Conservation (phyloP, 768 basidiomycete genomes). For the Rickenella mellea region DNA sequence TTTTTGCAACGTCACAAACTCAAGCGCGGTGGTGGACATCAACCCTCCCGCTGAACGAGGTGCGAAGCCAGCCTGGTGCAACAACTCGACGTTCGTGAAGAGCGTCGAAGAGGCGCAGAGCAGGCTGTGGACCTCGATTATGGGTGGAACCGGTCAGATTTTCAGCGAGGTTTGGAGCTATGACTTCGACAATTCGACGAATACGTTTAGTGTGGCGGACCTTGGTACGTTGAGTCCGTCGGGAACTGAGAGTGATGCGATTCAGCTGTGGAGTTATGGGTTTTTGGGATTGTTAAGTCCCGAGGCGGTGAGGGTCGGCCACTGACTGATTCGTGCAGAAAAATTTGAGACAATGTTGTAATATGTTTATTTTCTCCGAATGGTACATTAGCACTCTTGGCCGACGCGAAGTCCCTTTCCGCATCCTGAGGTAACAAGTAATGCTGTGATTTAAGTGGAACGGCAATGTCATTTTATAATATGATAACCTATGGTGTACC, state of each 20-base stretch:
- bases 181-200: slow-evolving; percentile 24
- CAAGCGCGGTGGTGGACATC: slow-evolving; percentile 14
- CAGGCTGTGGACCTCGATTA: slow-evolving; percentile 28
- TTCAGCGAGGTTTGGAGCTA: slow-evolving; percentile 34
- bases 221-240: slow-evolving; percentile 26
- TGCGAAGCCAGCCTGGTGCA: slow-evolving; percentile 27
- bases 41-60: slow-evolving; percentile 7
- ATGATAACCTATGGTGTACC: too few relatives aligned
- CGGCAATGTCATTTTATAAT: too few relatives aligned
- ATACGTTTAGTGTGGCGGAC: slow-evolving; percentile 28
- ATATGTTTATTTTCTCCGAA: too few relatives aligned
- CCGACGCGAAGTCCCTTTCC: too few relatives aligned
- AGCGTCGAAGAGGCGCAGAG: slow-evolving; percentile 25
- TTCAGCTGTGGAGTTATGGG: slow-evolving; percentile 33
- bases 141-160: slow-evolving; percentile 24
- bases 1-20: slow-evolving; percentile 19
- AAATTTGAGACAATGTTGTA: too few relatives aligned
- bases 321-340: too few relatives aligned
- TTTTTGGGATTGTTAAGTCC: slow-evolving; percentile 30
- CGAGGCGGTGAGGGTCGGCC: background rate
- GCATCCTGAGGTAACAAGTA: too few relatives aligned
- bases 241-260: slow-evolving; percentile 35
- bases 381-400: too few relatives aligned
- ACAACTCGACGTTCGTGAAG: slow-evolving; percentile 21
- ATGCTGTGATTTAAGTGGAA: too few relatives aligned